Base-by-base conservation (phyloP, 2,329 filamentous ascomycete species). In the Aspergillus ochraceus region DNA sequence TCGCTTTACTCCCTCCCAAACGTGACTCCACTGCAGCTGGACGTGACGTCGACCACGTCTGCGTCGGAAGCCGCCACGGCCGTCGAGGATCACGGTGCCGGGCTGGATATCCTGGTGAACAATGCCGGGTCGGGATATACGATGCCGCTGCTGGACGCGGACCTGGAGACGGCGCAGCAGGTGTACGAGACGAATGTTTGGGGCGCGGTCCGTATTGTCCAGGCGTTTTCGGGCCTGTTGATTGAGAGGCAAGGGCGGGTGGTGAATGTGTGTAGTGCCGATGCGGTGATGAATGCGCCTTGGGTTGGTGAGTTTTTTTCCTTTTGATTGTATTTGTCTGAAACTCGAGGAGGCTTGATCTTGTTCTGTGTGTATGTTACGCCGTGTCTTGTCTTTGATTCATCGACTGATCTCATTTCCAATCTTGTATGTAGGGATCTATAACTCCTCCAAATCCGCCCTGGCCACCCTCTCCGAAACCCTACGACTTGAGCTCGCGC, bases 91-190 rank as follows among this genome's bases (percentile, higher is more conserved):
- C 54, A 60, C 49, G 66, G 68, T 9, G 58, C 57, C 9, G 68
- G 67, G 12, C 66, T 79, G n/a, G 72, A 79, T 60, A 68, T 76
- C 29, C 65, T 79, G 22, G 66, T 79, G 55, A 79, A 79, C 58
- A 79, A 79, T 64, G 76, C 76, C 1, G 78, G 77, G 10, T 69
- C 63, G 4, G 64, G 64, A 6, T 71, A 68, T 56, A 63, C 49
- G n/a, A 64, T 66, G 54, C 71, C 72, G 1, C 45, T 72, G 20
- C 22, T 67, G 30, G 70, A 75, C 53, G 49, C 64, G 36, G 56
- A 64, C 42, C 60, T 74, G 9, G 49, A 59, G 0, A 55, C 64
- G 19, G 71, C 67, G 2, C 68, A 70, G 52, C 55, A 63, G 24
- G 61, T 72, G 1, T 74, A 67, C 62, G 72, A 76, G n/a, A 49